These are phyloP conservation scores for Fusarium sulawesiense DNA, from an alignment of 2,329 filamentous ascomycete genomes.

Conservation along the genomic window DNA sequence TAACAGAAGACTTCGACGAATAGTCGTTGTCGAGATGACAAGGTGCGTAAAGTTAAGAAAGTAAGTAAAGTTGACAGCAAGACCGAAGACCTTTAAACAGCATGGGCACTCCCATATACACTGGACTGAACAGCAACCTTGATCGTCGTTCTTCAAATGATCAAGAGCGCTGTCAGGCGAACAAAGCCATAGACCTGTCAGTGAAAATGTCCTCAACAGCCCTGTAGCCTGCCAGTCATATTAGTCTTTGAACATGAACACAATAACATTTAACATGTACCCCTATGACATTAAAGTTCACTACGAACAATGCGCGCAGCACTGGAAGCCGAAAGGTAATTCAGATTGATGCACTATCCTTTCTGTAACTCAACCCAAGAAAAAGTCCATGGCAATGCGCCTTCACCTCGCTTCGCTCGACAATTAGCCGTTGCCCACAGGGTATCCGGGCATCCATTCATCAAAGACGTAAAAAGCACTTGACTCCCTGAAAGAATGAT, in stretches of 20 bases:
- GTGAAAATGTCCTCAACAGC: background rate
- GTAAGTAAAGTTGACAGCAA: background rate
- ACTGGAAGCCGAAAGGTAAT: conserved; percentile 35
- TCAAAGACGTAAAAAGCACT: conserved; percentile 41
- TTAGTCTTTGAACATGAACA: background rate
- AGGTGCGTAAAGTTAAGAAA: background rate
- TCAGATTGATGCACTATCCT: conserved; percentile 32
- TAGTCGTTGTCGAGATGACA: background rate
- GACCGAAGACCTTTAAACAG: conserved; percentile 3
- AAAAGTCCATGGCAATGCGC: conserved; percentile 31
- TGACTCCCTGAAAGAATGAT: conserved; percentile 38
- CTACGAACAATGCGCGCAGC: background rate
- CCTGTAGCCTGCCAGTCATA: background rate
- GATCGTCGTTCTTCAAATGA: background rate
- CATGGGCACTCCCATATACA: background rate
- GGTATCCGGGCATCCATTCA: conserved; percentile 46
- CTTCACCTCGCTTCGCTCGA: conserved; percentile 30
- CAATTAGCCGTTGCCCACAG: conserved; percentile 46
- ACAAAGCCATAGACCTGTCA: background rate
- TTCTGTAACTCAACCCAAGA: conserved; percentile 28
- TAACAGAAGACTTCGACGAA: too few species aligned
- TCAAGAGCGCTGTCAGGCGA: background rate
- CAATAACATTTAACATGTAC: background rate
- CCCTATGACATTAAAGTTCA: background rate
- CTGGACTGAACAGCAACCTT: conserved; percentile 4